These are phyloP conservation scores for Cercospora sesami DNA, from an alignment of 2,329 filamentous ascomycete species.

Conservation along the genomic window DNA sequence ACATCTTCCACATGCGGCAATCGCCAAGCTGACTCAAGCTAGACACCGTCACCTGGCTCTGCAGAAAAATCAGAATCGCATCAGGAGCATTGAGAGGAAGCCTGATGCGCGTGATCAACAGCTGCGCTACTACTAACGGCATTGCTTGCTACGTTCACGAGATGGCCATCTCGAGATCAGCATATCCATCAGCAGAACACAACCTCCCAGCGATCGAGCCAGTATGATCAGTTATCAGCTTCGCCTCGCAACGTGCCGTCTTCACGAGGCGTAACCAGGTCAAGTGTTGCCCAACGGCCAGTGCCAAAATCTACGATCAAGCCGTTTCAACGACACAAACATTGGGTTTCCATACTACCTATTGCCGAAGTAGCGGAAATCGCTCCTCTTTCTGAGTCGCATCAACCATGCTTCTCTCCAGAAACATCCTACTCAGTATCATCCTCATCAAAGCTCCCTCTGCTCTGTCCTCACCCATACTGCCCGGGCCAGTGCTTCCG, in stretches of 20 bases:
- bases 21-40: background rate
- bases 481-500: background rate
- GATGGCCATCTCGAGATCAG: background rate
- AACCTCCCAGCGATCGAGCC: background rate
- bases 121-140: background rate
- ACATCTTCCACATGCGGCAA: background rate
- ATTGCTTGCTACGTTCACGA: conserved; percentile 1
- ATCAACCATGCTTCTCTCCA: background rate
- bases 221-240: background rate
- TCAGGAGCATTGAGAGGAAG: background rate
- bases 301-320: background rate
- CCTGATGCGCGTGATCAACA: background rate
- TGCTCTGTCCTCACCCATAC: background rate
- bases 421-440: background rate
- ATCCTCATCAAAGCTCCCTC: background rate
- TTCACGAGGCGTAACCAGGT: background rate
- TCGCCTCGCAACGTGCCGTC: background rate
- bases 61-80: background rate
- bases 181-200: background rate
- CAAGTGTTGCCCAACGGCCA: background rate
- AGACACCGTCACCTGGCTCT: background rate
- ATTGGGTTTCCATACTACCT: background rate
- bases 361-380: background rate
- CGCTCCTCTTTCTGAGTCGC: background rate
- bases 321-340: background rate